Percentiles rank a stretch among this genome's conserved stretches.
These are phyloP conservation scores for Pseudognaphalium luteoalbum DNA, from an alignment of 129 eudicot species.

Conservation along the genomic window DNA sequence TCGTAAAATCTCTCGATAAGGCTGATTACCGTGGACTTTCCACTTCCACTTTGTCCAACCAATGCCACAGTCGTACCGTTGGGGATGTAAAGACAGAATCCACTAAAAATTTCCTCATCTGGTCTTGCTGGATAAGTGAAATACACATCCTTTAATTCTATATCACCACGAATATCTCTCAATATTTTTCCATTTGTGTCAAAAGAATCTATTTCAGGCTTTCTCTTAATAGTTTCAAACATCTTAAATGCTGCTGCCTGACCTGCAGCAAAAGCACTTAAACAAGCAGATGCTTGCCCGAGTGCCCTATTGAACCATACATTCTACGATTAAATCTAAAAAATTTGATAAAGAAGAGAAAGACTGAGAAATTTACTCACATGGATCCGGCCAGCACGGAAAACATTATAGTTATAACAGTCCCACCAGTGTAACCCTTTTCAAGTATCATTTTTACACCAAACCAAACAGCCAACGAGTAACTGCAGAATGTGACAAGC, in stretches of 20 bases:
- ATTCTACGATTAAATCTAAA: constrained; percentile 14
- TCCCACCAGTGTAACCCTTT: constrained; percentile 62
- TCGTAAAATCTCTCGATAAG: constrained; percentile 80
- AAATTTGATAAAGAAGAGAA: background rate
- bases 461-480: constrained; percentile 1
- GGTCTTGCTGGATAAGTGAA: constrained; percentile 74
- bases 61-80: constrained; percentile 74
- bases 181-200: constrained; percentile 55
- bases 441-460: constrained; percentile 29
- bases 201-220: constrained; percentile 68
- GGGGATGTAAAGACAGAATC: constrained; percentile 56
- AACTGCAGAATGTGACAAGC: constrained; percentile 19
- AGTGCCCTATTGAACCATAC: constrained; percentile 51
- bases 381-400: constrained; percentile 70
- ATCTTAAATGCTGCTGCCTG: constrained; percentile 81
- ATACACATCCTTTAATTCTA: constrained; percentile 53
- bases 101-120: constrained; percentile 62
- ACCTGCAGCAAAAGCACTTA: constrained; percentile 74
- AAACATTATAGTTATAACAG: constrained; percentile 53
- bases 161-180: constrained; percentile 57
- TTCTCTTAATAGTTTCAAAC: constrained; percentile 73
- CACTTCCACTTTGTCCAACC: constrained; percentile 89
- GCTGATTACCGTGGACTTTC: constrained; percentile 71
- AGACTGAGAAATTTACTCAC: constrained; percentile 37
- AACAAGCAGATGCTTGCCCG: constrained; percentile 75